Evolutionary conservation across 2,329 filamentous ascomycete genomes (phyloP).

Genomic region (Penicillium griseofulvum): DNA sequence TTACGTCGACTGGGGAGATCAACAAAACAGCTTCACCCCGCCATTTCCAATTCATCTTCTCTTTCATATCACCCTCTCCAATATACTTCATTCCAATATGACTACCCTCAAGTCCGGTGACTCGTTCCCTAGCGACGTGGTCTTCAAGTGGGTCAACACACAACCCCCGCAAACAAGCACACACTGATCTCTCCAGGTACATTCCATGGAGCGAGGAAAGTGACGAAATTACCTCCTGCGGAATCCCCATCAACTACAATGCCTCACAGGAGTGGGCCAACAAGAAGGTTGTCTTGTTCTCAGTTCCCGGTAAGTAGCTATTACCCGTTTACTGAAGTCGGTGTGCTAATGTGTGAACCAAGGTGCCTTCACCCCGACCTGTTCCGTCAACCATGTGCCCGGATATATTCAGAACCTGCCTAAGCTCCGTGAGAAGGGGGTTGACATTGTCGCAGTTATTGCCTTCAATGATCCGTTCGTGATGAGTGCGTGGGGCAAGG

Average conservation of each 20-base stretch:
- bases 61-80: not conserved
- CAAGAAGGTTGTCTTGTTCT: constrained; percentile 71
- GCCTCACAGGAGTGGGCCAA: constrained; percentile 72
- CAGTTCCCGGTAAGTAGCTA: constrained; percentile 57
- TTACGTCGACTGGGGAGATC: too few species aligned
- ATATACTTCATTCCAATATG: constrained; percentile 41
- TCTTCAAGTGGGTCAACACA: constrained; percentile 61
- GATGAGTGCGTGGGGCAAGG: constrained; percentile 86
- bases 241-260: constrained; percentile 73
- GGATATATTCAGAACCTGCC: constrained; percentile 70
- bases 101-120: constrained; percentile 75
- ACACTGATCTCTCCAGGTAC: constrained; percentile 53
- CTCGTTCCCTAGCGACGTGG: constrained; percentile 73
- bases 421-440: constrained; percentile 71
- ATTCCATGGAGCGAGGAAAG: constrained; percentile 72
- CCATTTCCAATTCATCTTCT: not conserved
- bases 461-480: constrained; percentile 80
- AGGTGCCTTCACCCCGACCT: constrained; percentile 82
- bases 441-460: constrained; percentile 75
- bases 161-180: not conserved
- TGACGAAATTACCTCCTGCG: constrained; percentile 69
- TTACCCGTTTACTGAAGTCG: not conserved
- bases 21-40: not conserved
- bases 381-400: constrained; percentile 74
- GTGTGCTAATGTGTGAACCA: not conserved